Base-by-base conservation (phyloP, 2,329 filamentous ascomycete genomes). In the Endothia cerciana region DNA sequence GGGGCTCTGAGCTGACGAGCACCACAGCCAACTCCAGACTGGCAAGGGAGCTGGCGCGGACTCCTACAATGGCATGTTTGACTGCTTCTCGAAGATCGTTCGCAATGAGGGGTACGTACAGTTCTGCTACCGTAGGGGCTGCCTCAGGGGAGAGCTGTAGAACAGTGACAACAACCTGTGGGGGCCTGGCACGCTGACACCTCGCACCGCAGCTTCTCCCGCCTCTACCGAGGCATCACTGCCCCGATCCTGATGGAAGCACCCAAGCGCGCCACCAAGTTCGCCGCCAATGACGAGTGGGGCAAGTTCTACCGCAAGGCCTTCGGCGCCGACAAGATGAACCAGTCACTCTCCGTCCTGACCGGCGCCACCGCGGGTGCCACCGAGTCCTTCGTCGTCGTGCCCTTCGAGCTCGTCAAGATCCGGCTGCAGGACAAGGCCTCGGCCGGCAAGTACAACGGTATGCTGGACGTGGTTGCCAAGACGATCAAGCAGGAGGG, bases 241-340 rank as follows among this genome's bases (percentile, higher is more conserved):
- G 94, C 95, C 33, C 95, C 95, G 60, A 98, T 99, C 75, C 86
- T 98, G 72, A 99, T 99, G 94, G 94, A 65, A 90, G 92, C 71
- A 68, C 80, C 82, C 74, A 97, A 97, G 87, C 89, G 93, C 81
- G 94, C 94, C 53, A 98, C 93, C 83, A 99, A 99, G 81, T 99
- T 99, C 80, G 94, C 95, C 57, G 95, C 95, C 81, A 99, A 99
- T 81, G 95, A 99, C 78, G 92, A 94, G 78, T 99, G 95, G 95
- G 95, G 95, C 74, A 89, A 93, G 80, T 87, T 97, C 80, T 99
- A 97, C 84, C 91, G 93, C 76, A 90, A 91, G 72, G 77, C 91
- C 60, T 98, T 99, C 77, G 93, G 92, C 71, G 85, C 91, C 64
- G 79, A 87, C 65, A 92, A 97, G 82, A 95, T 96, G 89, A 98